Base-by-base conservation (phyloP, 371 early-diverging fungal species). In the Saksenaea vasiformis region DNA sequence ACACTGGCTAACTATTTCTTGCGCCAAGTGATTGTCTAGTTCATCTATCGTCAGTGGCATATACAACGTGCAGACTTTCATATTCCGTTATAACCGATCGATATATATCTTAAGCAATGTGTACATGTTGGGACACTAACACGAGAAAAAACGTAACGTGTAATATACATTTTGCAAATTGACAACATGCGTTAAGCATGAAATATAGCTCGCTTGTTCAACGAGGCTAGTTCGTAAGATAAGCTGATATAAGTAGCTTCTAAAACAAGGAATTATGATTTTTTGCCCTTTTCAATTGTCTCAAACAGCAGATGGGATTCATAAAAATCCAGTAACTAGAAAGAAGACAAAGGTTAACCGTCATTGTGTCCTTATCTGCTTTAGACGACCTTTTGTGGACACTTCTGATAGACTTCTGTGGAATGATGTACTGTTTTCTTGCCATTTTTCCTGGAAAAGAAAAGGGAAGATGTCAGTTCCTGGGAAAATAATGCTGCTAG, bases 371-470 rank as follows among this genome's bases (percentile, higher is more conserved):
- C 22, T 47, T 3, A 17, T 47, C 24, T 47, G 19, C n/a, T 47
- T 39, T 31, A 31, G 2, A 14, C 3, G 5, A 47, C 51, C 51
- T 47, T 47, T 47, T 47, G n/a, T 47, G 51, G 51, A 47, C 51
- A 47, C 2, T 47, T 47, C 7, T 47, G 51, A 22, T 47, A 22
- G 8, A 47, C 5, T 47, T 47, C 51, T 47, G 51, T 47, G 10
- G 51, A 47, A 47, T 47, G 51, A 47, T 47, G 51, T 9, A 47
- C 27, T 3, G 51, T 47, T 47, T 11, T 47, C 51, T 47, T 47
- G 22, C 51, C 51, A 9, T 47, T 47, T 22, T 47, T 47, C 51
- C 51, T 47, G 11, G 3, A 11, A 19, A 22, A n/a, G 7, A 22
- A 19, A 19, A 22, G 8, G 7, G 7, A 19, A 22, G 17, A 10